Conservation (phyloP, 148 eudicot genomes). For the Camellia japonica region DNA sequence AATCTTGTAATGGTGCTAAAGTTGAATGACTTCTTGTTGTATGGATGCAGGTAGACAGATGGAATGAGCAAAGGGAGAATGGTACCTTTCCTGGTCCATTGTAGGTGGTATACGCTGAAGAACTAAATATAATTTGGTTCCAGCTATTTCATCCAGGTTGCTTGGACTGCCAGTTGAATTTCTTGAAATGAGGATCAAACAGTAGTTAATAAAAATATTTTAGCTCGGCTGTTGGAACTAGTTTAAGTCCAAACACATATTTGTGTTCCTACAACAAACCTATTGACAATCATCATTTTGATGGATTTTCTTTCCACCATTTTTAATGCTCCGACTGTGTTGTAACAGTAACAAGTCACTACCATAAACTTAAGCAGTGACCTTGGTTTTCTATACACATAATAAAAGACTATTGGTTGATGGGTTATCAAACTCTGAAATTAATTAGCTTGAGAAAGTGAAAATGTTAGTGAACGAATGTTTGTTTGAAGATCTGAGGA, state of each 20-base stretch:
- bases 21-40: neutral
- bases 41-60: slow-evolving; percentile 36
- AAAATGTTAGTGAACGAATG: too few species aligned
- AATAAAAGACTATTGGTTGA: too few species aligned
- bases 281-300: neutral
- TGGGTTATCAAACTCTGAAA: too few species aligned
- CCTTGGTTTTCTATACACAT: too few species aligned
- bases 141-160: neutral
- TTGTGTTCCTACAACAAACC: neutral
- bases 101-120: slow-evolving; percentile 20
- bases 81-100: slow-evolving; percentile 48
- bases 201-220: slow-evolving; percentile 16
- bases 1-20: neutral
- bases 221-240: slow-evolving; percentile 14
- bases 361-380: too few species aligned
- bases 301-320: neutral
- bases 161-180: slow-evolving; percentile 12
- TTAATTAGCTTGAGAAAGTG: too few species aligned
- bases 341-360: neutral
- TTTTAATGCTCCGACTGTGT: neutral
- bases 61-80: slow-evolving; percentile 51
- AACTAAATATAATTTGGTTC: neutral
- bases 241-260: slow-evolving; percentile 20
- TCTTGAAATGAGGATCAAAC: neutral
- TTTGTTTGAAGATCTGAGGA: too few species aligned